phyloP scores from a whole-genome alignment of 441 rosid genomes.

The Cnidoscolus chayamansa region DNA sequence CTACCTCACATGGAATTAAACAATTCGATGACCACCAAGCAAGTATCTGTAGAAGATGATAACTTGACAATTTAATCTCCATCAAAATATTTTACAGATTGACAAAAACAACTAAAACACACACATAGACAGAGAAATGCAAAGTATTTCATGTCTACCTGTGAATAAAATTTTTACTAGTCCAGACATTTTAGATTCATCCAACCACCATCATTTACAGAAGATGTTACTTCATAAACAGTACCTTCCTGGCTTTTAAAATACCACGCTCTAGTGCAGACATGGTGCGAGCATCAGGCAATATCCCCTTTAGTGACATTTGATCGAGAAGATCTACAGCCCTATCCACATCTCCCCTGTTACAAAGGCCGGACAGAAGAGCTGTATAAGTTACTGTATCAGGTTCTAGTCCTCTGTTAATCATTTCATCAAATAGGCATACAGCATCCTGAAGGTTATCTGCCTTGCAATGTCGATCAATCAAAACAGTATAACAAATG shows the following conservation, averaged over 20 bases:
- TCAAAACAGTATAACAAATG: conserved; percentile 31
- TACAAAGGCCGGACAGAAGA: conserved; percentile 46
- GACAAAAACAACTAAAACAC: background rate
- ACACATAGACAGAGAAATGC: background rate
- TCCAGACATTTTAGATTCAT: background rate
- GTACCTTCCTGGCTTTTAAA: conserved; percentile 9
- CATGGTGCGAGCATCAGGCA: conserved; percentile 21
- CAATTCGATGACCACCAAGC: background rate
- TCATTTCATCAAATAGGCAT: conserved; percentile 41
- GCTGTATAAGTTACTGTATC: conserved; percentile 54
- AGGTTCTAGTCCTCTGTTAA: conserved; percentile 51
- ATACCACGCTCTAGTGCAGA: conserved; percentile 19
- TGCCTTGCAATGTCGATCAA: conserved; percentile 26
- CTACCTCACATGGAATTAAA: background rate
- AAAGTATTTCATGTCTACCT: background rate
- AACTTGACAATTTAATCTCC: background rate
- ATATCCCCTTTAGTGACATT: conserved; percentile 37
- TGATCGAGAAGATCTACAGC: conserved; percentile 37
- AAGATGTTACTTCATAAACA: background rate
- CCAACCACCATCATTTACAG: conserved; percentile 8
- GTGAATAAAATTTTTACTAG: background rate
- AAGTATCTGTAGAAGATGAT: background rate
- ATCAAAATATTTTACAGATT: background rate
- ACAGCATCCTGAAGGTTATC: conserved; percentile 19
- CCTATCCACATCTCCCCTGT: conserved; percentile 39